Base-by-base conservation (phyloP, 2,329 filamentous ascomycete genomes). In the Magnaporthiopsis poae region DNA sequence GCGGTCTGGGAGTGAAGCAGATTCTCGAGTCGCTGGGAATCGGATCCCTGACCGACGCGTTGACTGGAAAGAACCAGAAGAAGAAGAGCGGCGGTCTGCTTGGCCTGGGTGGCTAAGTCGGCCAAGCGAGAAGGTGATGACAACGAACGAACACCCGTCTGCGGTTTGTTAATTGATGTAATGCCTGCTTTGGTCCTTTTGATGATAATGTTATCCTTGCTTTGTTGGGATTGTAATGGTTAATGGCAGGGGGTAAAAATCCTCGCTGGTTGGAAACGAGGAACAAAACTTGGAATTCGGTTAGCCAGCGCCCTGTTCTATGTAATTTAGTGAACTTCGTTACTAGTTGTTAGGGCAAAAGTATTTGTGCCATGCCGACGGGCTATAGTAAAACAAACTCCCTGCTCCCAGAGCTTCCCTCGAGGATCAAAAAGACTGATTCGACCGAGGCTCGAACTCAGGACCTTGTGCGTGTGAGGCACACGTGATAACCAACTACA, bases 11-110 rank as follows among this genome's bases (percentile, higher is more conserved):
- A 18, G 82, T 96, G 68, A 87, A 88, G 77, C 90, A 90, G 75
- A 80, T 95, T 27, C 84, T 96, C 21, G 86, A 87, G 9, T 84
- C 89, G 1, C 83, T 96, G 35, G 92, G 92, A 69, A 78, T 92
- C 0, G 82, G 83, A 3, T 72, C 75, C 0, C 69, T 83, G 31
- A 76, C 80, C 5, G 76, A 76, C 5, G 73, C 77, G 0, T 68
- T 83, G 65, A 80, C 79, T 11, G 81, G 80, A 11, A 78, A 81
- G 75, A 79, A 81, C 69, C 64, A 75, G 75, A 78, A 81, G 75
- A 72, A 72, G 66, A 74, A 79, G 71, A 68, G 70, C n/a, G 70
- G 71, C 62, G 71, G 71, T 9, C 46, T 56, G 5, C 46, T 56
- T 21, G 46, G 46, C 8, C 46, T 56, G 46, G 46, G 46, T 56